Conservation (phyloP, 2,329 filamentous ascomycete genomes). For the Colletotrichum eremochloae region DNA sequence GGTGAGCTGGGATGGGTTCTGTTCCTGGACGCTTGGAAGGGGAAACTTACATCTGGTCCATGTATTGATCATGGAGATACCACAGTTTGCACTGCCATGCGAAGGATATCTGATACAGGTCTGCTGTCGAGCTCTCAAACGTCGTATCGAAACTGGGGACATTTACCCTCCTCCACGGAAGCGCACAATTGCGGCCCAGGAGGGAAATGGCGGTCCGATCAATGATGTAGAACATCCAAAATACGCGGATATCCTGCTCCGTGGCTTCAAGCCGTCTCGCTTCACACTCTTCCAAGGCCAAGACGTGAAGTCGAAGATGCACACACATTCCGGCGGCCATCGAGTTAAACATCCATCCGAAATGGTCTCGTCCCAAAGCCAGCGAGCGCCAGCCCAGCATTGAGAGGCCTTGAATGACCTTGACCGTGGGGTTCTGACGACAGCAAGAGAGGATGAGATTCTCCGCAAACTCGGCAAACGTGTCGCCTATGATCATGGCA, state of each 20-base stretch:
- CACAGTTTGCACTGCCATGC: conserved; percentile 43
- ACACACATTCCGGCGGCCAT: conserved; percentile 43
- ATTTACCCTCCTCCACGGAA: conserved; percentile 42
- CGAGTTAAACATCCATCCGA: conserved; percentile 43
- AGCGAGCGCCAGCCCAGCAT: conserved; percentile 43
- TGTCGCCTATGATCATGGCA: conserved; percentile 26
- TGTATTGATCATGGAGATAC: conserved; percentile 43
- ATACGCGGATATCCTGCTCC: conserved; percentile 39
- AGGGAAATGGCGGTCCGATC: conserved; percentile 43
- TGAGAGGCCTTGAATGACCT: conserved; percentile 41
- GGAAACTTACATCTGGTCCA: conserved; percentile 42
- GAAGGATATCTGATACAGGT: conserved; percentile 38
- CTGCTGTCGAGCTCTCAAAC: conserved; percentile 29
- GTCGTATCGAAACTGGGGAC: conserved; percentile 40
- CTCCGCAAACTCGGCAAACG: conserved; percentile 40
- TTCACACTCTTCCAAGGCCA: conserved; percentile 40
- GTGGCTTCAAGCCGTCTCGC: conserved; percentile 39
- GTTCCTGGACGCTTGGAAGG: not conserved
- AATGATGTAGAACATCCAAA: conserved; percentile 44
- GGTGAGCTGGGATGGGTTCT: not conserved
- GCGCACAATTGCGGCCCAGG: conserved; percentile 41
- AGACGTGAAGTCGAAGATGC: conserved; percentile 40
- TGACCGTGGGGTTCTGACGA: conserved; percentile 32
- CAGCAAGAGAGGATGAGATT: conserved; percentile 40
- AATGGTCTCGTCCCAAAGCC: conserved; percentile 41